Evolutionary conservation across 345 rosid species (phyloP), one percentile per base, ranked within the genome.

Genomic region (Isatis tinctoria): DNA sequence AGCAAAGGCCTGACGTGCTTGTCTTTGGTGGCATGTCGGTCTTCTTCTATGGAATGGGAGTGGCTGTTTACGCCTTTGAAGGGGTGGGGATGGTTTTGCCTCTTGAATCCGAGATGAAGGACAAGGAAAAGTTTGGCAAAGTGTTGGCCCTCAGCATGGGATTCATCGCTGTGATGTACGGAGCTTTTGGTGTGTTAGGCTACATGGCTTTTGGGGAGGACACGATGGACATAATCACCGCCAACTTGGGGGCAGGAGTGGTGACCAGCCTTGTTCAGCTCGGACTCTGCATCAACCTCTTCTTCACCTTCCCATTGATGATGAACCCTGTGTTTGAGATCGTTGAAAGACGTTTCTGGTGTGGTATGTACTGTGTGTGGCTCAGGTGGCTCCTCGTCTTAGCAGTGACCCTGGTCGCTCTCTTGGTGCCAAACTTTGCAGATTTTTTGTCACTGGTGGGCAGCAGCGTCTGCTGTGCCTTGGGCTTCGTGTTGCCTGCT

Each of bases 321-420:
- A 89, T 93, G 97, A 76, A 90, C 67, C 97, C 97, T 2, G 97
- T 93, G 16, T 90, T 83, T 65, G 97, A 90, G 83, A 86, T 89
- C 7, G 78, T 87, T 13, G 96, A 93, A 83, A 80, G 97, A 77
- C 84, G 90, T 47, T 81, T 86, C 37, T 67, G 83, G 74, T 67
- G 73, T 27, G 97, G 92, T 32, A 78, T 69, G 49, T 87, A 89
- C 44, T 85, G 96, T 70, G 45, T 89, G 57, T 93, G 97, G 96
- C 76, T 86, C 51, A 83, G 98, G 74, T 93, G 93, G 90, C 12
- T 85, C 49, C 67, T 85, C 78, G 98, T 93, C 69, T 68, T 87
- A 36, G 43, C 59, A 6, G 98, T 89, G 41, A 84, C 85, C 41
- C 63, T 82, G 80, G 83, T 86, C 66, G 90, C 97, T 47, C 62